These are phyloP conservation scores for Plasmodium inui DNA, from an alignment of 169 alveolate species.

Conservation along the genomic window DNA sequence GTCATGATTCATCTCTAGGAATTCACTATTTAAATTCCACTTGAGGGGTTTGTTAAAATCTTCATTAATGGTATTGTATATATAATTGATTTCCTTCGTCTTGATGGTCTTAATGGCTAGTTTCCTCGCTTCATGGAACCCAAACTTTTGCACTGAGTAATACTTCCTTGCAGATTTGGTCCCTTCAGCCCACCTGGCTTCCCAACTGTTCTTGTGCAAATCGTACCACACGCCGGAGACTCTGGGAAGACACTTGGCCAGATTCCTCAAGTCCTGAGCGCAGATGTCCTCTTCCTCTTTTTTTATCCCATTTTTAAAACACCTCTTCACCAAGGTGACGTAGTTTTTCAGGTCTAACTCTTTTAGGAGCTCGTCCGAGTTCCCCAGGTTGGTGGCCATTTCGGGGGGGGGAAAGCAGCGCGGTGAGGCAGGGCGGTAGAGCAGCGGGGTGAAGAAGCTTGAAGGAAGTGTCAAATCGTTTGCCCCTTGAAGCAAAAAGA, in stretches of 20 bases:
- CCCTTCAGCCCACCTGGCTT: conserved; percentile 86
- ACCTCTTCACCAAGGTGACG: conserved; percentile 36
- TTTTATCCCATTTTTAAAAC: conserved; percentile 37
- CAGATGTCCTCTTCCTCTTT: conserved; percentile 43
- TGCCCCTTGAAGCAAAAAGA: background rate
- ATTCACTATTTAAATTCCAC: conserved; percentile 51
- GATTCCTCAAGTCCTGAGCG: conserved; percentile 82
- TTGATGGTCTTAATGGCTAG: conserved; percentile 84
- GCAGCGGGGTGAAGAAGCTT: background rate
- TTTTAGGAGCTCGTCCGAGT: conserved; percentile 45
- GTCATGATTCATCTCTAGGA: conserved; percentile 52
- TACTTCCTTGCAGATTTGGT: conserved; percentile 83
- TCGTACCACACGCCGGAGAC: conserved; percentile 87
- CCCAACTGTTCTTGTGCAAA: conserved; percentile 86
- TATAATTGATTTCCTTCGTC: conserved; percentile 66
- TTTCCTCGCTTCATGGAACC: conserved; percentile 86
- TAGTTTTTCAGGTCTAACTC: conserved; percentile 47
- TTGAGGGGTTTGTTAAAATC: conserved; percentile 39
- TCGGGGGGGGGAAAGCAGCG: background rate
- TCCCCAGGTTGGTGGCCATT: conserved; percentile 19
- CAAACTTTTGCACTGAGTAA: conserved; percentile 85
- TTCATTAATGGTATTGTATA: conserved; percentile 52
- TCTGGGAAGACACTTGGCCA: conserved; percentile 84
- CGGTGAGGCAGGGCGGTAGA: background rate
- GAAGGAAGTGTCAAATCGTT: background rate